Base-by-base conservation (phyloP, 495 filamentous ascomycete species). In the Bacidia rubella region DNA sequence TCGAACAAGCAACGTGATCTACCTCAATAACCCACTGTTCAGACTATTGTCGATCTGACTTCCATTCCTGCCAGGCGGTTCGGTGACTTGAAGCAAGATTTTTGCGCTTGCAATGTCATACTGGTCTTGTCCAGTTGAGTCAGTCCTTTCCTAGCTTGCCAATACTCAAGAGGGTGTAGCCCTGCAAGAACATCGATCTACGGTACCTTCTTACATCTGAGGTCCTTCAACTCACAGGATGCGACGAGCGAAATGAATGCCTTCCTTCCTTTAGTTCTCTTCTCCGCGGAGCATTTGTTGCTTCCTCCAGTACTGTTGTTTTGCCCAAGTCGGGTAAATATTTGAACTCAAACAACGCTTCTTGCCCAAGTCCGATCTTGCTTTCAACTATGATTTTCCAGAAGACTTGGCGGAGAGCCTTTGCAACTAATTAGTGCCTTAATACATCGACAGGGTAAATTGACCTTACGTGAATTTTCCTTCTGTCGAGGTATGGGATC, bases 301-400 rank as follows among this genome's bases (percentile, higher is more conserved):
- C 29, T 35, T 53, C 54, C 42, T 55, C 51, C 11, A 46, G 42
- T 22, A 42, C 20, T 9, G 59, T 61, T 2, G n/a, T 56, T 38
- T 52, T 61, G 10, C 46, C 50, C 3, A 58, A 25, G 19, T 76
- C 70, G 1, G 83, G 82, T 5, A 85, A 65, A 60, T 82, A 84
- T 61, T 83, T 79, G 63, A 85, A 81, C 19, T 78, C 74, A 54
- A 82, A 83, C 38, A 63, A 59, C 1, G 72, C 73, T 60, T 78
- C 75, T 21, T 69, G 61, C n/a, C 77, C 70, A 0, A 86, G 70
- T 0, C 74, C 80, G 12, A 68, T 70, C 50, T 78, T 74, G 38
- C 71, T 68, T 42, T 81, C 69, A 4, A 79, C 71, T 26, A 83
- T 68, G 39, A 81, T 54, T 11, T 60, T 57, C 54, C 73, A 79